Base-by-base conservation (phyloP, 441 rosid species). In the Jatropha multifida region DNA sequence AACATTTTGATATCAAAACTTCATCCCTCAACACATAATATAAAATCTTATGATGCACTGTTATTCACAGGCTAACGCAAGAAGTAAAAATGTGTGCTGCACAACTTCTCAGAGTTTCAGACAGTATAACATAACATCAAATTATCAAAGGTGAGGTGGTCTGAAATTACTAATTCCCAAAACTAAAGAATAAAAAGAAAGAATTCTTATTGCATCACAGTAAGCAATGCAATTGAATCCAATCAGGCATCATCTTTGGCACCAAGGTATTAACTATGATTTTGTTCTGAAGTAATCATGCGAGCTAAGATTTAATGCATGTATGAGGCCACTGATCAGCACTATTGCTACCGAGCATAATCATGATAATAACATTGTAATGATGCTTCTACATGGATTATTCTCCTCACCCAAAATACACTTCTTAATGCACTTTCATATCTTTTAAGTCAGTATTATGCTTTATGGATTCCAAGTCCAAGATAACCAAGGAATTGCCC, bases 1-100 rank as follows among this genome's bases (percentile, higher is more conserved):
- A 73, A 73, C 44, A 64, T 54, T 74, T 70, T 7, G 51, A 75
- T 51, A 70, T 80, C 51, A 77, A 61, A 83, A 81, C 41, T n/a
- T 67, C 52, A 63, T 58, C 51, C 61, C 48, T 51, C 62, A 59
- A 37, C 32, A 38, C 5, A 51, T 0, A 18, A 66, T 6, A 27
- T 8, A 60, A 15, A 44, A 11, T 17, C 26, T 6, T 51, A 23
- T 18, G 62, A 77, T 44, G 54, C 73, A 44, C 23, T n/a, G 12
- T 66, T 49, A 42, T 11, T 17, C 40, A 64, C 41, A 41, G 18
- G 60, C 3, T 46, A 59, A 7, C 12, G 49, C 37, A 9, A 55
- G 48, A 54, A 20, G n/a, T 65, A 58, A 61, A 41, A 62, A 6
- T 68, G 51, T 17, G 38, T 2, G 20, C 32, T 44, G 37, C 23